These are phyloP conservation scores for Euphrasia arctica DNA, from an alignment of 305 asterid species.

Conservation along the genomic window DNA sequence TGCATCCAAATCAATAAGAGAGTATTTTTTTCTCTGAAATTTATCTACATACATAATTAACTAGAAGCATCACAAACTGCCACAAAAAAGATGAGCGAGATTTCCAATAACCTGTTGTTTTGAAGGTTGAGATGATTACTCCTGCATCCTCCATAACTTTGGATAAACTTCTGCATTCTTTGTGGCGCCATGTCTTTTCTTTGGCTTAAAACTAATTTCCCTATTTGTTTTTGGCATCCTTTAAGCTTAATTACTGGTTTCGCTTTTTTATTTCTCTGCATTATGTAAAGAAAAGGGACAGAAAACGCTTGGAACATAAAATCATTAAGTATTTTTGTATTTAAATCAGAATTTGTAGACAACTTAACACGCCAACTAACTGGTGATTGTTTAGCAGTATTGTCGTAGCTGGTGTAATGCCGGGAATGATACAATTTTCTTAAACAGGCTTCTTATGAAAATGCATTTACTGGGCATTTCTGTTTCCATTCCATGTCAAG, in stretches of 20 bases:
- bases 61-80: conserved; percentile 5
- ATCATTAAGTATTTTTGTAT: neutral
- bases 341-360: neutral
- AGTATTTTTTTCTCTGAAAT: too few relatives aligned
- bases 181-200: neutral
- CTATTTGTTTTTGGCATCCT: neutral
- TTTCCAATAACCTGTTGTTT: neutral
- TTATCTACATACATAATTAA: neutral
- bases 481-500: conserved; percentile 4
- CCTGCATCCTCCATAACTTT: neutral
- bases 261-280: neutral
- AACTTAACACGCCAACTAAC: neutral
- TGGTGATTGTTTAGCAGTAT: neutral
- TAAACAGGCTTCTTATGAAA: conserved; percentile 6
- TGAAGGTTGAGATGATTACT: conserved; percentile 12
- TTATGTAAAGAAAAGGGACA: conserved; percentile 1
- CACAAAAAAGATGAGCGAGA: neutral
- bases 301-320: neutral
- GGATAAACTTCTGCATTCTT: neutral
- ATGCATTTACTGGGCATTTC: conserved; percentile 6
- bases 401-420: neutral
- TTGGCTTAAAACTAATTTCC: neutral
- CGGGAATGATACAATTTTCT: conserved; percentile 9
- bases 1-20: conserved; percentile 2
- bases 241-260: too few relatives aligned